Evolutionary conservation across 1,284 basidiomycete genomes (phyloP).

Genomic region (Sanghuangporus baumii): DNA sequence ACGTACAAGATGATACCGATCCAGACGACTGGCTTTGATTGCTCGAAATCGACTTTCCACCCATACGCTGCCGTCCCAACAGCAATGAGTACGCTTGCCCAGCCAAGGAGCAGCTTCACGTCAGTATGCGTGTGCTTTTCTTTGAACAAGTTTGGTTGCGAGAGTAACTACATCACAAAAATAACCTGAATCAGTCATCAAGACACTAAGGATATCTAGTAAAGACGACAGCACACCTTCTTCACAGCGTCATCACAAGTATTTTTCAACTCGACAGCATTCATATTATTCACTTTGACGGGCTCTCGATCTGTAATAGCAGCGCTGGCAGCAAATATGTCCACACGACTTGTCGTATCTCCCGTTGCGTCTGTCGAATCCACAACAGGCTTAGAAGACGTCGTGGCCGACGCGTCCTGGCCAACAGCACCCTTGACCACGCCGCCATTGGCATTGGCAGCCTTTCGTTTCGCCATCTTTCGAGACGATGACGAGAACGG

Average conservation of each 20-base stretch:
- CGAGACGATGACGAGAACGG: background rate
- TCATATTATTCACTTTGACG: conserved; percentile 83
- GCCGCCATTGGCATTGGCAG: background rate
- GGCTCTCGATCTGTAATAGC: conserved; percentile 43
- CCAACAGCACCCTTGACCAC: background rate
- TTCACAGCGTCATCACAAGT: conserved; percentile 88
- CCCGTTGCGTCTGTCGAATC: background rate
- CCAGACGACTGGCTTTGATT: conserved; percentile 75
- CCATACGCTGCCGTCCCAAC: conserved; percentile 79
- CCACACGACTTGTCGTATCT: conserved; percentile 7
- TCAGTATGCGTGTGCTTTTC: conserved; percentile 83
- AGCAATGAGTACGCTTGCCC: conserved; percentile 77
- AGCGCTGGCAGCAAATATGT: conserved; percentile 15
- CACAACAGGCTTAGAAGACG: background rate
- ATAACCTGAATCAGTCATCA: conserved; percentile 12
- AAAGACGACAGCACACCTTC: conserved; percentile 54
- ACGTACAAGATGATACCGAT: conserved; percentile 70
- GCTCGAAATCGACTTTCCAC: conserved; percentile 80
- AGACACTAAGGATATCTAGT: background rate
- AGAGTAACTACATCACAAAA: conserved; percentile 54
- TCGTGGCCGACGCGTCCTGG: background rate
- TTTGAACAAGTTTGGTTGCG: conserved; percentile 76
- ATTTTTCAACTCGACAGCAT: conserved; percentile 78
- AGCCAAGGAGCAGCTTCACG: conserved; percentile 78
- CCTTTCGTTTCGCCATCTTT: conserved; percentile 10